Percentiles rank a stretch among this genome's conserved stretches.
phyloP scores from a whole-genome alignment of 805 yeast species.

The Pichia ethanolica region DNA sequence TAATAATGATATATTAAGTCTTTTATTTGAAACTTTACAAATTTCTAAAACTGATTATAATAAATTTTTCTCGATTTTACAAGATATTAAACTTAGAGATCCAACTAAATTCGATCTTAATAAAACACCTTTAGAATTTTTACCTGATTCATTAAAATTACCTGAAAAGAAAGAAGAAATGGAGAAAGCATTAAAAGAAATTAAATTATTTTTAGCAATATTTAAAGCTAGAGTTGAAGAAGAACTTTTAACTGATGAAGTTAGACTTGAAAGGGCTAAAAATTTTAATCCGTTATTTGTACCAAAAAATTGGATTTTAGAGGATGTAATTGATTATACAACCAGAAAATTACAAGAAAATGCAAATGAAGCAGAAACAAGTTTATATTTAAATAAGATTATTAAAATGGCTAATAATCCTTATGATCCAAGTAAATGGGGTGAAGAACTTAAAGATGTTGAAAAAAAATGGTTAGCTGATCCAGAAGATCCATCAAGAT shows the following conservation, averaged over 20 bases:
- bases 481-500: slow-evolving; percentile 40
- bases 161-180: slow-evolving; percentile 16
- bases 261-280: slow-evolving; percentile 37
- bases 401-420: slow-evolving; percentile 72
- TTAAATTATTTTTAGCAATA: slow-evolving; percentile 44
- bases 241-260: slow-evolving; percentile 29
- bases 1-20: slow-evolving; percentile 41
- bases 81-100: slow-evolving; percentile 33
- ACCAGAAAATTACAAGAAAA: slow-evolving; percentile 4
- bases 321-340: slow-evolving; percentile 63
- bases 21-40: slow-evolving; percentile 54
- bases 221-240: slow-evolving; percentile 36
- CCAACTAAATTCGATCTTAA: slow-evolving; percentile 25
- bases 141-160: slow-evolving; percentile 24
- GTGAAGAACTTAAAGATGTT: slow-evolving; percentile 50
- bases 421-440: slow-evolving; percentile 62
- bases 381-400: slow-evolving; percentile 48
- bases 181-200: slow-evolving; percentile 34
- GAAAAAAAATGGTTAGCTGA: slow-evolving; percentile 52
- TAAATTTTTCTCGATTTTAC: slow-evolving; percentile 63
- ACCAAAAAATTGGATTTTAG: slow-evolving; percentile 80
- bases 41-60: slow-evolving; percentile 70
- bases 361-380: slow-evolving; percentile 45
- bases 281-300: slow-evolving; percentile 67
- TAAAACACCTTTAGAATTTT: slow-evolving; percentile 16